These are phyloP conservation scores for Saitozyma podzolica DNA, from an alignment of 768 basidiomycete genomes.

Conservation along the genomic window DNA sequence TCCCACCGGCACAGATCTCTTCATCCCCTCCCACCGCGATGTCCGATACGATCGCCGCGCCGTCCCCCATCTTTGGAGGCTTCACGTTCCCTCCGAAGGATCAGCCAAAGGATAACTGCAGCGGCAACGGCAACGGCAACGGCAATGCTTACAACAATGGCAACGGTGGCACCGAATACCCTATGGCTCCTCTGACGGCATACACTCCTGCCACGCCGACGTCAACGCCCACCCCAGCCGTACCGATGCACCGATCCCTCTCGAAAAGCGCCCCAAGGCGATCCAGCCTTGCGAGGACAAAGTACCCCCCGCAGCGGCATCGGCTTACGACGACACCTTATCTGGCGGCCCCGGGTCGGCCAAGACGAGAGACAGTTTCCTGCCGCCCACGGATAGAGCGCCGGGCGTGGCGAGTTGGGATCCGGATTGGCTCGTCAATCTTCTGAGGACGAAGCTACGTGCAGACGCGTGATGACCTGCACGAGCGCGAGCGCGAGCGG, in stretches of 20 bases:
- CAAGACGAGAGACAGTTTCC: constrained; percentile 3
- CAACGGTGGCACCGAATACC: background rate
- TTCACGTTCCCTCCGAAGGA: constrained; percentile 24
- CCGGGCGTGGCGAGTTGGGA: constrained; percentile 43
- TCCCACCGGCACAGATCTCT: constrained; percentile 4
- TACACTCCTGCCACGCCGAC: constrained; percentile 1
- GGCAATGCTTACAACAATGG: no score
- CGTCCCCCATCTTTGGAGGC: constrained; percentile 10
- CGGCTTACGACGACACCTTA: background rate
- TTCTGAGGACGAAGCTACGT: constrained; percentile 37
- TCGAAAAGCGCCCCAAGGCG: constrained; percentile 2
- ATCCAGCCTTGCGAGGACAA: constrained; percentile 8
- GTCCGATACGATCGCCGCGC: background rate
- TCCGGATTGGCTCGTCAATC: constrained; percentile 43
- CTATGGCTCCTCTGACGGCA: constrained; percentile 5
- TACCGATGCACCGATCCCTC: constrained; percentile 1
- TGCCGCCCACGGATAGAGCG: background rate
- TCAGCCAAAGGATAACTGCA: no score
- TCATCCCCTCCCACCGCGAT: background rate
- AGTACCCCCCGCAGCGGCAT: constrained; percentile 7
- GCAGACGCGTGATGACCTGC: constrained; percentile 19
- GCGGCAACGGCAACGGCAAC: no score
- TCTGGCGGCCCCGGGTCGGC: no score
- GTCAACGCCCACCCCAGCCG: background rate
- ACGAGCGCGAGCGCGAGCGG: no score